A percentile compares a stretch with the other conserved stretches of the same genome.
Evolutionary conservation across 106 monocot species (phyloP).

Genomic region (Alisma plantagoaquatica): DNA sequence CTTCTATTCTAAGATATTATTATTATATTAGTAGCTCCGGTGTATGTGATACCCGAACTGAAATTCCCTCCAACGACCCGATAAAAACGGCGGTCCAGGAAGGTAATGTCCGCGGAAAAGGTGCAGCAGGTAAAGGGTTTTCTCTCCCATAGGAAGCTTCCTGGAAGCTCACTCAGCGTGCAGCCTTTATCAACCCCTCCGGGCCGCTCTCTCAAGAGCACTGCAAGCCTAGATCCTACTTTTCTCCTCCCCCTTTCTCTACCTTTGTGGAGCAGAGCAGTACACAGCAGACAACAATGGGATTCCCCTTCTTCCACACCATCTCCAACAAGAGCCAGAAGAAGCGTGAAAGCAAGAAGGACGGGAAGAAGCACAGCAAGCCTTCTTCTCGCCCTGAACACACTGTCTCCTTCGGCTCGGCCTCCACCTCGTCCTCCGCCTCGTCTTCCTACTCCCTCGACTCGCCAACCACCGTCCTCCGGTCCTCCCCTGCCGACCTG

Average conservation of each 20-base stretch:
- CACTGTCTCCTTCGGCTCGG: conserved; percentile 1
- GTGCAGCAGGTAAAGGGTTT: no score
- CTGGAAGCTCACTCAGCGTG: conserved; percentile 2
- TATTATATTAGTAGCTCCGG: no score
- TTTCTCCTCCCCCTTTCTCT: not conserved
- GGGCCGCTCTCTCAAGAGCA: no score
- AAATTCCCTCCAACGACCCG: no score
- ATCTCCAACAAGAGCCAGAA: not conserved
- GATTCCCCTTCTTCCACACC: not conserved
- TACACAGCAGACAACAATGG: not conserved
- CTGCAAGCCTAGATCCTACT: not conserved
- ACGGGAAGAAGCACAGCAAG: no score
- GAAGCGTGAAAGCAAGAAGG: conserved; percentile 1
- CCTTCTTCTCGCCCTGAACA: no score
- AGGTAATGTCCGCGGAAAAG: no score
- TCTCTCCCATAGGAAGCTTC: conserved; percentile 8
- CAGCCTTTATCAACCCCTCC: no score
- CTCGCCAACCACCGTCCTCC: not conserved
- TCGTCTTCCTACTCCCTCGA: not conserved
- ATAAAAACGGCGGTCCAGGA: no score
- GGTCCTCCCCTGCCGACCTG: not conserved
- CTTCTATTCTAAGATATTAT: no score
- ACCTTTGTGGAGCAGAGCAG: no score
- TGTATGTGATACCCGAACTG: no score
- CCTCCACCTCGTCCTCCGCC: conserved; percentile 11